Evolutionary conservation across 352 stramenopile species (phyloP), one percentile per base, ranked within the genome.

Genomic region (Phytophthora ohioensis): DNA sequence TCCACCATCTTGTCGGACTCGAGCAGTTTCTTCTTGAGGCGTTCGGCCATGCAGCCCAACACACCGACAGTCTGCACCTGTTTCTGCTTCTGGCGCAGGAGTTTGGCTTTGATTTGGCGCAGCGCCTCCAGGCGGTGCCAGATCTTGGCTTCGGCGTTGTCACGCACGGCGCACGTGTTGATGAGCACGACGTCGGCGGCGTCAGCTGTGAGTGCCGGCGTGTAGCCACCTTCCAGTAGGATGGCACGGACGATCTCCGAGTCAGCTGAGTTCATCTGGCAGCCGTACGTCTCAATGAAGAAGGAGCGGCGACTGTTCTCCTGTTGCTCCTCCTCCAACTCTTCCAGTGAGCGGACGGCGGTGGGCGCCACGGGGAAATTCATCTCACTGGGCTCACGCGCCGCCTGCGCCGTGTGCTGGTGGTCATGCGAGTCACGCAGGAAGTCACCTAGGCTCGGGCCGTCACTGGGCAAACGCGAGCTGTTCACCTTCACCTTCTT

Each of bases 201-300:
- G 9, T 95, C 85, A 53, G 89, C 81, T 4, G 83, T 70, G 15
- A 64, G 13, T 5, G 88, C 86, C 34, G 93, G 71, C 10, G 87
- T 64, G 77, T 92, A 96, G 34, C 71, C 79, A 39, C 80, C 47
- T 59, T 91, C 79, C 42, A 98, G 67, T 31, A 99, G 80, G 39
- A 99, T 95, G 36, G 92, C 87, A 15, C 92, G 88, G 46, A 99
- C 97, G 79, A 99, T 99, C 73, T 99, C 97, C 55, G 91, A 98
- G 83, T 99, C 98, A 63, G 93, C 96, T 53, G 98, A 96, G 82
- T 99, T 99, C 98, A 99, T 99, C 87, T 99, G 97, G 87, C 98
- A 99, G 8, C 98, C 98, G 82, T 99, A 99, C 11, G 97, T 99
- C 68, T 96, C 89, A 46, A 96, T 94, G 73, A 84, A 93, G 69